A percentile compares a stretch with the other conserved stretches of the same genome.
These are phyloP conservation scores for Trifolium subterraneum DNA, from an alignment of 306 rosid genomes.

Conservation along the genomic window DNA sequence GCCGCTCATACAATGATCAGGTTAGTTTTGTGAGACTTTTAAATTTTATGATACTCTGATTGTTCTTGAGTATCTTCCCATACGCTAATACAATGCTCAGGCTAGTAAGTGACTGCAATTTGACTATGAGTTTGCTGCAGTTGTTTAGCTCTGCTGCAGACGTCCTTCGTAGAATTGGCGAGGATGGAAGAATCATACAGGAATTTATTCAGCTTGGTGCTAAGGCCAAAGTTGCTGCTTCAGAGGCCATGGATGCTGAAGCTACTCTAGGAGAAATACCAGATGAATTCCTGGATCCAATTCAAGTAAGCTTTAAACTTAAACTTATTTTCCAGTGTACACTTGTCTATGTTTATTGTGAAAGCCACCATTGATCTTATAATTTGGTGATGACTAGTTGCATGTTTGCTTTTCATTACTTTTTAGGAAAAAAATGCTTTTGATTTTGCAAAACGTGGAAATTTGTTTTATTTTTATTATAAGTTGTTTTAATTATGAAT, in stretches of 20 bases:
- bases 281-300: conserved; percentile 99
- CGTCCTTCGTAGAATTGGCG: conserved; percentile 84
- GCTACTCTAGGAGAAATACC: conserved; percentile 97
- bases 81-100: too few species aligned
- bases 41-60: conserved; percentile 2
- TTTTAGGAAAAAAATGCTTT: neutral
- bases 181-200: conserved; percentile 81
- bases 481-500: neutral
- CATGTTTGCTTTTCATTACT: neutral
- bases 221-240: conserved; percentile 90
- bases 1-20: conserved; percentile 96
- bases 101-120: conserved; percentile 35
- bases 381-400: neutral
- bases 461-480: neutral
- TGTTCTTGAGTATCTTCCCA: conserved; percentile 13
- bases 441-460: neutral
- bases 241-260: conserved; percentile 94
- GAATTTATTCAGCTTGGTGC: conserved; percentile 83
- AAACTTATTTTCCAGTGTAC: neutral
- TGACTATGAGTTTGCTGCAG: conserved; percentile 56
- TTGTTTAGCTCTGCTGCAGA: conserved; percentile 90
- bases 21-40: conserved; percentile 47
- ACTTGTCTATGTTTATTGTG: neutral
- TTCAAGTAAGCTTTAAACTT: conserved; percentile 65
- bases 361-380: neutral